phyloP scores from a whole-genome alignment of 2,329 filamentous ascomycete genomes.

The Cercospora janseana region DNA sequence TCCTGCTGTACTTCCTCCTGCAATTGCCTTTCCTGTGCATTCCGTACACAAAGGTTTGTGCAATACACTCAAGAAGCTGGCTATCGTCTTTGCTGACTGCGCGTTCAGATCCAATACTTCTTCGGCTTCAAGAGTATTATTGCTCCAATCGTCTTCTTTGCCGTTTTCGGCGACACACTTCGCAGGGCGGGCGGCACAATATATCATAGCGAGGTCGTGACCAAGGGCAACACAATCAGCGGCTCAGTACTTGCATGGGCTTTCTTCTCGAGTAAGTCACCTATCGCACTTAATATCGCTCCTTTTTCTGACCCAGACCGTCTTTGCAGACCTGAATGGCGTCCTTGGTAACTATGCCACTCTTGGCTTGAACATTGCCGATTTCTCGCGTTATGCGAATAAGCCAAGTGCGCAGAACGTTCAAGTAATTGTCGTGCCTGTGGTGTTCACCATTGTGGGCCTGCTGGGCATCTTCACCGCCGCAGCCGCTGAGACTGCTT shows the following conservation, averaged over 20 bases:
- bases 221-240: slow-evolving; percentile 28
- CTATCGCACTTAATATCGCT: not conserved
- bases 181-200: slow-evolving; percentile 34
- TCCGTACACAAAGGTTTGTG: slow-evolving; percentile 43
- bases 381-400: slow-evolving; percentile 38
- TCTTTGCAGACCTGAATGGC: slow-evolving; percentile 31
- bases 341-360: slow-evolving; percentile 38
- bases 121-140: slow-evolving; percentile 45
- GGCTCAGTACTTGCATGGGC: slow-evolving; percentile 35
- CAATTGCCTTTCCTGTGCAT: slow-evolving; percentile 57
- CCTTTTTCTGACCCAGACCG: slow-evolving; percentile 27
- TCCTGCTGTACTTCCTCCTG: slow-evolving; percentile 56
- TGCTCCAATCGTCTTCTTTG: slow-evolving; percentile 37
- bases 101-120: slow-evolving; percentile 28
- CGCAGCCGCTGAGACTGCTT: slow-evolving; percentile 53
- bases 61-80: not conserved
- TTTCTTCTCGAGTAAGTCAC: slow-evolving; percentile 25
- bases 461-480: slow-evolving; percentile 53
- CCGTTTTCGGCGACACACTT: slow-evolving; percentile 34
- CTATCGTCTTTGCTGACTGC: not conserved
- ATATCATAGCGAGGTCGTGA: slow-evolving; percentile 35
- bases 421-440: slow-evolving; percentile 44
- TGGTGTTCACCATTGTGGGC: slow-evolving; percentile 52
- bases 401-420: slow-evolving; percentile 34
- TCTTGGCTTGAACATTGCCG: slow-evolving; percentile 36